Base-by-base conservation (phyloP, 164 flowering plant species). In the Vitis rupestris region DNA sequence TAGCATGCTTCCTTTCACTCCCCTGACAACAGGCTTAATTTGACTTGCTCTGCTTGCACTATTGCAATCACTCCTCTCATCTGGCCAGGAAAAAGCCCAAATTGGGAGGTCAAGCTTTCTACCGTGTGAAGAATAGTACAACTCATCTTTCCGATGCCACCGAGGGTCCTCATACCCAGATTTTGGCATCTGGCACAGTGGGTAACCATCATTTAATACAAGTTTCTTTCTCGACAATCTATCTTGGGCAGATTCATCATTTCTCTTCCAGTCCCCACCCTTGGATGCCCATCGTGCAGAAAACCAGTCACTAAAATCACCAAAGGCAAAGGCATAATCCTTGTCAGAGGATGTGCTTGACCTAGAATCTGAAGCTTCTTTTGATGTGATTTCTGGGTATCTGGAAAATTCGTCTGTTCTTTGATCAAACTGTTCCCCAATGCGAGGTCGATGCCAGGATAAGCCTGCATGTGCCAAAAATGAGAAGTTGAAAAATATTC, bases 241-340 rank as follows among this genome's bases (percentile, higher is more conserved):
- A 68, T 93, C 98, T 59, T 76, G 88, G 37, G 70, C 29, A 76
- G 82, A 73, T 63, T 90, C 99, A 74, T 96, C 98, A 67, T 75
- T 86, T 75, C 95, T 90, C 80, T 76, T 92, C 99, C 99, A 96
- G 70, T 96, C 99, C 63, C 99, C 94, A 70, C 99, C 97, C 74
- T 83, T 92, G 84, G 95, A 93, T 48, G 95, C 78, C 98, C 98
- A 96, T 51, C 77, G 83, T 30, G 90, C 76, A 60, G 90, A 80
- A 80, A 86, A 89, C 88, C 87, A 85, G 58, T 84, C 94, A 75
- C 74, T 71, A 27, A 78, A 57, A 27, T 86, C 87, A 70, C 66
- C 73, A 72, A 10, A 64, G 50, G 73, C 67, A 76, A 70, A 65
- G 29, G 71, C 61, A 74, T 47, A 47, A 59, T 85, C 95, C 71